Percentiles rank a stretch among this genome's conserved stretches.
phyloP scores from a whole-genome alignment of 2,329 filamentous ascomycete species.

The Fusarium keratoplasticum region DNA sequence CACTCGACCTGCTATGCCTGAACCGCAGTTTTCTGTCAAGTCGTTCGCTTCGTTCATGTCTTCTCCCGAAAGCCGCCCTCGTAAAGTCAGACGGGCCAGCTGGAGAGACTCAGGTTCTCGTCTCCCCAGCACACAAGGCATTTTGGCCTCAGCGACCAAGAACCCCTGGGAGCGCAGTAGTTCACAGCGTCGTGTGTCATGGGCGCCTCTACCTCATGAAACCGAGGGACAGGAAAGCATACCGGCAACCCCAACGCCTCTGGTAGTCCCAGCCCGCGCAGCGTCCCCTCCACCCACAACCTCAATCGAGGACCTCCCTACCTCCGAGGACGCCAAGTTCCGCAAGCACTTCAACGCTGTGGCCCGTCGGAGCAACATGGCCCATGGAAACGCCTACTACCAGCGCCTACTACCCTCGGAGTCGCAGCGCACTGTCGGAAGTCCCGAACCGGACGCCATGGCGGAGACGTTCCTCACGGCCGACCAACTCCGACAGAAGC shows the following conservation, averaged over 20 bases:
- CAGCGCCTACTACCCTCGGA: slow-evolving; percentile 54
- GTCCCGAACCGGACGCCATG: slow-evolving; percentile 42
- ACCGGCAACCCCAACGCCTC: slow-evolving; percentile 19
- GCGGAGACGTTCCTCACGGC: slow-evolving; percentile 41
- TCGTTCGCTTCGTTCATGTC: slow-evolving; percentile 66
- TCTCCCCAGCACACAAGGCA: slow-evolving; percentile 49
- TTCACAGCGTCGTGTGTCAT: slow-evolving; percentile 51
- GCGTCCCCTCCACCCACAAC: slow-evolving; percentile 59
- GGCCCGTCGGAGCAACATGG: slow-evolving; percentile 49
- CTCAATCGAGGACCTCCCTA: slow-evolving; percentile 49
- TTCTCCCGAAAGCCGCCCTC: slow-evolving; percentile 54
- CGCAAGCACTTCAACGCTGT: slow-evolving; percentile 61
- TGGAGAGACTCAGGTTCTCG: slow-evolving; percentile 39
- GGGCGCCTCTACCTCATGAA: slow-evolving; percentile 50
- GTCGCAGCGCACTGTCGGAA: slow-evolving; percentile 51
- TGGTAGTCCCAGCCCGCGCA: slow-evolving; percentile 34
- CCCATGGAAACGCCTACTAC: slow-evolving; percentile 17
- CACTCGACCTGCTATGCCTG: slow-evolving; percentile 53
- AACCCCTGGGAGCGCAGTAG: slow-evolving; percentile 47
- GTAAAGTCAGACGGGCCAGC: slow-evolving; percentile 22
- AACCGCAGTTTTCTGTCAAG: slow-evolving; percentile 61
- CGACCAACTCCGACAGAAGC: slow-evolving; percentile 32
- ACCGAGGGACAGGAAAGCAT: slow-evolving; percentile 13
- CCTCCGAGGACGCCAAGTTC: slow-evolving; percentile 54
- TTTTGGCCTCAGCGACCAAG: slow-evolving; percentile 51